Evolutionary conservation across 495 filamentous ascomycete genomes (phyloP), one percentile per base, ranked within the genome.

Genomic region (Daldinia vernicosa): DNA sequence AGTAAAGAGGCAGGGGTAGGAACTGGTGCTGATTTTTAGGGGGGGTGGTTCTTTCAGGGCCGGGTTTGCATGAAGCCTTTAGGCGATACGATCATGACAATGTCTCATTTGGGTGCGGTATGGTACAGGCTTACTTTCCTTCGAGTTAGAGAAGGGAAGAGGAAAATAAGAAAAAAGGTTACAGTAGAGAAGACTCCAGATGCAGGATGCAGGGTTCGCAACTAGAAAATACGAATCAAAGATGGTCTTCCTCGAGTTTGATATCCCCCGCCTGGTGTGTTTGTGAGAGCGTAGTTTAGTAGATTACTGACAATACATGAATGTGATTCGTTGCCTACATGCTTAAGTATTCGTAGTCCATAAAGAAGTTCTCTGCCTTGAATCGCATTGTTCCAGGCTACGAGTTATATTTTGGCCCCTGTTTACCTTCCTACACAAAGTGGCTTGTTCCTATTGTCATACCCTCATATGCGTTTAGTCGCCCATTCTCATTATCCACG

Each of bases 151-250:
- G 19, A 22, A 45, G 40, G 40, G 6, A 43, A 43, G 17, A 17
- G 39, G n/a, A 47, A 22, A 22, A 24, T 22, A 47, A 22, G 43
- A 47, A 24, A 47, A 47, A 47, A 14, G 22, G 43, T 24, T 47
- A 47, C 43, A 47, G 43, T 47, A 47, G 43, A 47, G 43, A 47
- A 47, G 43, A 47, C 43, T 47, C 43, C 4, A 47, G 19, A 47
- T 47, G 43, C 1, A 22, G 43, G 19, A 47, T 47, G 43, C 1
- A 22, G 43, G 19, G 24, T 47, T 24, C 43, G 9, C 3, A 24
- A 9, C 43, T 47, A 47, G 19, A 47, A 11, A 22, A 22, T 47
- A 24, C 43, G 43, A 47, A 47, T 24, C 43, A 19, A 45, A 47
- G 43, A 47, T 24, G 9, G 11, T 47, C 43, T 47, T 22, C 9